A percentile compares a stretch with the other conserved stretches of the same genome.
These are phyloP conservation scores for Phylloporus scabripes DNA, from an alignment of 768 basidiomycete genomes.

Conservation along the genomic window DNA sequence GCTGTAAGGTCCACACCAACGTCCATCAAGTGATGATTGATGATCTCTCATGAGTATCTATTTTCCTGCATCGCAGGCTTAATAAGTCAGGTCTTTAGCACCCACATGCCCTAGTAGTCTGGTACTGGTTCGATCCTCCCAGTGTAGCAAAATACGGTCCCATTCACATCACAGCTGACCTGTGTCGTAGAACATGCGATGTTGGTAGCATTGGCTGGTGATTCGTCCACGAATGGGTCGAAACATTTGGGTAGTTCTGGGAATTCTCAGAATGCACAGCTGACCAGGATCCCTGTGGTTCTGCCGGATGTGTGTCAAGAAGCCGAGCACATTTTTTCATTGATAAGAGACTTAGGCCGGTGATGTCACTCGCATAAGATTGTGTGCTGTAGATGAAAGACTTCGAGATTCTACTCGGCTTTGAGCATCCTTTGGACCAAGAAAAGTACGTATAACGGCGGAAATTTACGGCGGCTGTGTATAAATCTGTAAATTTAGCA, in stretches of 20 bases:
- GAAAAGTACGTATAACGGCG: no score
- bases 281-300: background rate
- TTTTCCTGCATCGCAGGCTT: background rate
- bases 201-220: slow-evolving; percentile 1
- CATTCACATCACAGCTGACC: background rate
- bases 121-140: no score
- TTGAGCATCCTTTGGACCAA: background rate
- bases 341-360: no score
- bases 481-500: no score
- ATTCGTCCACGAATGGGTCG: background rate
- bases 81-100: background rate
- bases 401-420: background rate
- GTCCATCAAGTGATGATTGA: background rate
- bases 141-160: background rate
- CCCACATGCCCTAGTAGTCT: background rate
- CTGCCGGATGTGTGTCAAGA: background rate
- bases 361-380: no score
- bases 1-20: no score
- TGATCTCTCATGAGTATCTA: background rate
- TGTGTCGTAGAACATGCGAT: background rate
- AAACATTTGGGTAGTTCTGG: background rate
- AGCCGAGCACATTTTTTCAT: background rate
- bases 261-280: background rate
- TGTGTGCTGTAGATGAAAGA: no score
- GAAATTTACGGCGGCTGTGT: no score